phyloP scores from a whole-genome alignment of 495 filamentous ascomycete species.

The Tuber borchii region DNA sequence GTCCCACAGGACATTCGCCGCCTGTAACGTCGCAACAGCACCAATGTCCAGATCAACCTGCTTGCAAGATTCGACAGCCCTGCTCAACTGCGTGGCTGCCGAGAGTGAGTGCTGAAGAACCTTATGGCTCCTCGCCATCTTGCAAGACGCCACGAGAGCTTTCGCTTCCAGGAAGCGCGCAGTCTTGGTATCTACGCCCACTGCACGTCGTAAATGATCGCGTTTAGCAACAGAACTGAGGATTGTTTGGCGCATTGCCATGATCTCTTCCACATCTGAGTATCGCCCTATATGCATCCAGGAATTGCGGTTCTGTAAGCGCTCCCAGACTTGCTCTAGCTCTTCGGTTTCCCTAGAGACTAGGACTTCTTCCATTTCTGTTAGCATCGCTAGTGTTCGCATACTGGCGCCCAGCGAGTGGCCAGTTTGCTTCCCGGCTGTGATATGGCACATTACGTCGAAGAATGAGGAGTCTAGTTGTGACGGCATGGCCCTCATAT shows the following conservation, averaged over 20 bases:
- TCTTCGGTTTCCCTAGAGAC: constrained; percentile 53
- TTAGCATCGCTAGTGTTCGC: constrained; percentile 66
- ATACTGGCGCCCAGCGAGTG: constrained; percentile 58
- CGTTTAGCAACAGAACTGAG: constrained; percentile 72
- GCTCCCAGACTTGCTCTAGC: constrained; percentile 56
- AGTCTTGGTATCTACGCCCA: constrained; percentile 54
- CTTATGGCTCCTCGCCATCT: constrained; percentile 67
- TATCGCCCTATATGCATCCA: constrained; percentile 81
- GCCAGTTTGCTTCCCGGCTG: constrained; percentile 52
- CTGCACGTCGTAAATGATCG: constrained; percentile 53
- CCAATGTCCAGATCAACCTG: constrained; percentile 66
- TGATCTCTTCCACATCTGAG: constrained; percentile 69
- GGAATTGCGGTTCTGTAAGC: constrained; percentile 57
- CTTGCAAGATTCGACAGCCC: constrained; percentile 61
- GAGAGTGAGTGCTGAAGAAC: constrained; percentile 80
- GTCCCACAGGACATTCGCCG: constrained; percentile 87
- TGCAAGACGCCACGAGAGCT: constrained; percentile 63
- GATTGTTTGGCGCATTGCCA: constrained; percentile 73
- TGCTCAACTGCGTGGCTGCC: constrained; percentile 69
- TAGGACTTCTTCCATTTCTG: constrained; percentile 73
- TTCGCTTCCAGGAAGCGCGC: constrained; percentile 67
- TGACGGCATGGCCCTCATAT: constrained; percentile 48
- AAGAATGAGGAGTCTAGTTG: constrained; percentile 61
- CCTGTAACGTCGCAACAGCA: constrained; percentile 66
- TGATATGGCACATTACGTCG: constrained; percentile 55